phyloP scores from a whole-genome alignment of 192 early-diverging fungal species.

The Kickxella alabastrina region DNA sequence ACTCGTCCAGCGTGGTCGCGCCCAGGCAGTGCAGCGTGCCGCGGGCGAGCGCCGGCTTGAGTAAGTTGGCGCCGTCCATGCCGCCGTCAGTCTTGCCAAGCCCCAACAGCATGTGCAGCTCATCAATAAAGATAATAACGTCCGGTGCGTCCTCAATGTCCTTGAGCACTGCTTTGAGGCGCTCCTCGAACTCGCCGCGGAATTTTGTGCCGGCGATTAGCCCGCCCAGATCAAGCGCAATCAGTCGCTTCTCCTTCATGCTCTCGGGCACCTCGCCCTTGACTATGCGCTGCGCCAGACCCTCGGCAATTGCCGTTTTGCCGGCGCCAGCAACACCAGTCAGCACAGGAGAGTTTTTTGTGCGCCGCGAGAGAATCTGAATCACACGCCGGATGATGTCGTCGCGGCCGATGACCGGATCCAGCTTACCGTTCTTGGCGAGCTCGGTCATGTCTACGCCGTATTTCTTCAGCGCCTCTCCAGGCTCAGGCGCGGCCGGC shows the following conservation, averaged over 20 bases:
- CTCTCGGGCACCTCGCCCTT: slow-evolving; percentile 74
- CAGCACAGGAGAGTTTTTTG: slow-evolving; percentile 75
- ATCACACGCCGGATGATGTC: slow-evolving; percentile 73
- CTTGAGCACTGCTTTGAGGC: slow-evolving; percentile 68
- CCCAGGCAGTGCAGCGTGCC: slow-evolving; percentile 71
- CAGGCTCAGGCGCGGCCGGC: slow-evolving; percentile 39
- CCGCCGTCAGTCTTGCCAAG: slow-evolving; percentile 72
- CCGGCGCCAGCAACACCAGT: slow-evolving; percentile 79
- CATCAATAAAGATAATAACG: slow-evolving; percentile 79
- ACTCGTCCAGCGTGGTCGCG: slow-evolving; percentile 79
- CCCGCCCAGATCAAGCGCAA: slow-evolving; percentile 69
- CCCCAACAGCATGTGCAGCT: slow-evolving; percentile 72
- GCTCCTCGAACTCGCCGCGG: slow-evolving; percentile 80
- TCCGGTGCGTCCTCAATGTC: slow-evolving; percentile 69
- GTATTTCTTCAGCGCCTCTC: slow-evolving; percentile 54
- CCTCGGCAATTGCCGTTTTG: slow-evolving; percentile 80
- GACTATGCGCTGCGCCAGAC: slow-evolving; percentile 72
- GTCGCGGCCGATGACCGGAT: slow-evolving; percentile 78
- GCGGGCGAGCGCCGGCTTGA: slow-evolving; percentile 78
- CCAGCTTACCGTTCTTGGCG: slow-evolving; percentile 72
- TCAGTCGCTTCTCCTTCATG: slow-evolving; percentile 68
- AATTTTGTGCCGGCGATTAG: slow-evolving; percentile 54
- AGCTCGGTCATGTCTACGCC: slow-evolving; percentile 72
- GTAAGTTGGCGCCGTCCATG: slow-evolving; percentile 74
- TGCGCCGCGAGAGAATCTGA: slow-evolving; percentile 72